Base-by-base conservation (phyloP, 257 asterid species). In the Petrea volubilis region DNA sequence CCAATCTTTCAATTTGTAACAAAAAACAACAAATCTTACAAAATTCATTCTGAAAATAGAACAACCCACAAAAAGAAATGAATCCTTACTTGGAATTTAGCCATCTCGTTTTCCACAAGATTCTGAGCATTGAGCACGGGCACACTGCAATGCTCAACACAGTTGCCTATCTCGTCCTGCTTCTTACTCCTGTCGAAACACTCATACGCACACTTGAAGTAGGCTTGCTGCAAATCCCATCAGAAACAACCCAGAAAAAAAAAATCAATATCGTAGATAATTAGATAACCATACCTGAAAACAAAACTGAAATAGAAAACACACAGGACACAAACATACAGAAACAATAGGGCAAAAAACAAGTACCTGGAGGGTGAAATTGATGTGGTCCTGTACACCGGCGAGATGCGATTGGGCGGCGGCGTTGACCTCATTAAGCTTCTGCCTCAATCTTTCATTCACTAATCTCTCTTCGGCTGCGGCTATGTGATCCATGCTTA, bases 351-450 rank as follows among this genome's bases (percentile, higher is more conserved):
- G 52, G 6, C 15, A 52, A 25, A 15, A 57, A n/a, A n/a, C n/a
- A n/a, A n/a, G n/a, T 44, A 93, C 97, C 95, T 94, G 99, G 44
- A 94, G 95, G 70, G 93, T 90, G 81, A 92, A 95, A 85, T 86
- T 85, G 77, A 95, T 87, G 83, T 95, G 99, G 80, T 95, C 97
- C 70, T 87, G 92, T 24, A 95, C 82, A 56, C 81, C 75, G 44
- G 98, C 77, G 75, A 95, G 89, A n/a, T 92, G 95, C 23, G 88
- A 83, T 75, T 95, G 91, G 20, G 95, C 97, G 65, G 93, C 89
- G 63, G 67, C 49, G 78, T 92, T 90, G 18, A 95, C 98, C 78
- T 92, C 96, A 59, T 87, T 88, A 41, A 95, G 86, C 77, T 90
- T 92, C 71, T 85, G 95, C 63, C 89, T 84, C 84, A 92, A 56